A percentile compares a stretch with the other conserved stretches of the same genome.
These are phyloP conservation scores for Rhodocollybia butyracea DNA, from an alignment of 768 basidiomycete species.

Conservation along the genomic window DNA sequence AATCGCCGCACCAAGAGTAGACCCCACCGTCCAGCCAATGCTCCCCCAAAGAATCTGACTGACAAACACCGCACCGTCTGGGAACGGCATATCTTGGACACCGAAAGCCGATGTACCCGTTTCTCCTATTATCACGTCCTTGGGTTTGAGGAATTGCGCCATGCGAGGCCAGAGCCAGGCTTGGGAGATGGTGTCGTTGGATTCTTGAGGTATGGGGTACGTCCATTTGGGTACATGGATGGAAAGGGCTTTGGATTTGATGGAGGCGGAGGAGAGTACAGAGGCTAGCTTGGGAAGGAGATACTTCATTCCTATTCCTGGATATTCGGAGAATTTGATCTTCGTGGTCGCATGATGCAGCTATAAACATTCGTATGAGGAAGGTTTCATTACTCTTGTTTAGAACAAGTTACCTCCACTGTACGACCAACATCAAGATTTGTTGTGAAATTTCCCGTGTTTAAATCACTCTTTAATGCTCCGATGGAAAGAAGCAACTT, in stretches of 20 bases:
- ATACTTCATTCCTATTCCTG: conserved; percentile 69
- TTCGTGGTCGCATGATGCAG: conserved; percentile 75
- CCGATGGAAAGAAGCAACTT: conserved; percentile 77
- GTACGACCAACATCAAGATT: conserved; percentile 54
- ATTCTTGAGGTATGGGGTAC: conserved; percentile 21
- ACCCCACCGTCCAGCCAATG: conserved; percentile 85
- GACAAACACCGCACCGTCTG: conserved; percentile 60
- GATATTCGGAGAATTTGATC: conserved; percentile 61
- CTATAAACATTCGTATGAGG: conserved; percentile 29
- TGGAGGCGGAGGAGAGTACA: background rate
- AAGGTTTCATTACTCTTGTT: no score
- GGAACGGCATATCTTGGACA: conserved; percentile 75
- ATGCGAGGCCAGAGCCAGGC: conserved; percentile 83
- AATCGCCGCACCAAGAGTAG: conserved; percentile 73
- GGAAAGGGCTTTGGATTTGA: background rate
- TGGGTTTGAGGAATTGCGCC: conserved; percentile 62
- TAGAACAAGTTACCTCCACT: conserved; percentile 49
- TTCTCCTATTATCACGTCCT: conserved; percentile 83
- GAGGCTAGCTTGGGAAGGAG: conserved; percentile 70
- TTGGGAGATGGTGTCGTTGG: conserved; percentile 33
- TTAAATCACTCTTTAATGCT: conserved; percentile 72
- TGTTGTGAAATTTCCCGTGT: conserved; percentile 85
- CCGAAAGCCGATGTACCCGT: conserved; percentile 85
- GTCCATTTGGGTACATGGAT: background rate
- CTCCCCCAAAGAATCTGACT: conserved; percentile 88